Evolutionary conservation across 2,329 filamentous ascomycete species (phyloP), one percentile per base, ranked within the genome.

Genomic region (Cytospora chrysosperma): DNA sequence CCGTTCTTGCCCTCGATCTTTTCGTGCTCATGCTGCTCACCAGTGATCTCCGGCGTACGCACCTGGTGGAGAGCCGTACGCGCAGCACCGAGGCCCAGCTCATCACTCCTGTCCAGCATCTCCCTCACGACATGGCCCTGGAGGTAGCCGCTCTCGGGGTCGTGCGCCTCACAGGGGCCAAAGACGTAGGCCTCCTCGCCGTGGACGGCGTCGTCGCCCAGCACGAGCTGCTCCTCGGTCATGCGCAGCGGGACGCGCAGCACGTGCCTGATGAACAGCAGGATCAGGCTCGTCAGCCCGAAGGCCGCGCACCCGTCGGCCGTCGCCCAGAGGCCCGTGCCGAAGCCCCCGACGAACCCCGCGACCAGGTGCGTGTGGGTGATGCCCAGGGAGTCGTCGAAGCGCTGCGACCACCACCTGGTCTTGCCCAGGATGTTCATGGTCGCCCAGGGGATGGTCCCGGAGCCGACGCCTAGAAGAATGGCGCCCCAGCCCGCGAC

Each of bases 401-500:
- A 71, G 50, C 68, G 57, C 9, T 67, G 64, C 67, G 69, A 67
- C 24, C 70, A 62, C 32, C 56, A 63, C 2, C 34, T 34, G 60
- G 72, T 69, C 68, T 77, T 79, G 59, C 77, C 78, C 8, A 78
- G 67, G 26, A 81, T 71, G 70, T 82, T 82, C 79, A 82, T 81
- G 27, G 75, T 76, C 15, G 81, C 62, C 80, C 79, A 82, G 1
- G 80, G 80, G 21, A 82, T 74, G 15, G 70, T 73, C 15, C 79
- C 80, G 8, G 75, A 77, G 62, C 74, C 77, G 27, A 77, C 65
- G 5, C 81, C 80, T 43, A 82, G 76, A 61, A 79, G 72, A 68
- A 82, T 78, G 17, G 81, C 81, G 43, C 78, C 79, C 81, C 80
- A 83, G 40, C 80, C 80, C 3, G 79, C 77, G 19, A 82, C 77